Evolutionary conservation across 345 rosid species (phyloP), one percentile per base, ranked within the genome.

Genomic region (Corymbia maculata): DNA sequence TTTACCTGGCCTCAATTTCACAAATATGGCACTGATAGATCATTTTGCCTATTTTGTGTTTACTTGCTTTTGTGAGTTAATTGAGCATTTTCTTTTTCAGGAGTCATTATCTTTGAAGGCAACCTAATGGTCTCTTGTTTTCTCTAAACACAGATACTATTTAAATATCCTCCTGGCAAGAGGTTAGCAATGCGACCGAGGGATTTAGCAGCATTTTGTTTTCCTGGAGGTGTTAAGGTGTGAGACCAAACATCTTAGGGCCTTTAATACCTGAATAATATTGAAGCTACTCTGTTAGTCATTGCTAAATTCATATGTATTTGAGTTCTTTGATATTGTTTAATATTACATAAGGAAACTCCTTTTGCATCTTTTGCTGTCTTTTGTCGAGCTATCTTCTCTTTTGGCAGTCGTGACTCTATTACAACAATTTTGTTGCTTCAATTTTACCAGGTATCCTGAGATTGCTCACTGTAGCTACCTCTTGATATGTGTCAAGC

Each of bases 201-300:
- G 94, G 99, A 98, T 93, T 93, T 98, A 90, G 94, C 97, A 86
- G 91, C 98, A 86, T 98, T 97, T 91, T 98, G 99, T 90, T 98
- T 98, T 90, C 99, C 99, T 90, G 97, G 92, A 91, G 99, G 98
- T 88, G 95, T 97, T 91, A 93, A 97, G 99, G 99, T 98, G 90
- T 88, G 92, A 86, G 89, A 19, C 84, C 42, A 75, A 75, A 75
- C 80, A 68, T 68, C 42, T 36, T 19, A 32, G 80, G 80, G 87
- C 88, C 26, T 24, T 44, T 75, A 75, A 75, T 75, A 19, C 84
- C 28, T 10, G 49, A 42, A 75, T 75, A 75, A 75, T 19, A 42
- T 75, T 75, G 84, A 42, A 75, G 47, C 84, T 75, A 75, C 84
- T 75, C 84, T 75, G 14, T 42, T 75, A 75, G 84, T 75, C 28